Percentiles rank a stretch among this genome's conserved stretches.
Conservation (phyloP, 176 grass and related monocot genomes). For the Oropetium thomaeum region DNA sequence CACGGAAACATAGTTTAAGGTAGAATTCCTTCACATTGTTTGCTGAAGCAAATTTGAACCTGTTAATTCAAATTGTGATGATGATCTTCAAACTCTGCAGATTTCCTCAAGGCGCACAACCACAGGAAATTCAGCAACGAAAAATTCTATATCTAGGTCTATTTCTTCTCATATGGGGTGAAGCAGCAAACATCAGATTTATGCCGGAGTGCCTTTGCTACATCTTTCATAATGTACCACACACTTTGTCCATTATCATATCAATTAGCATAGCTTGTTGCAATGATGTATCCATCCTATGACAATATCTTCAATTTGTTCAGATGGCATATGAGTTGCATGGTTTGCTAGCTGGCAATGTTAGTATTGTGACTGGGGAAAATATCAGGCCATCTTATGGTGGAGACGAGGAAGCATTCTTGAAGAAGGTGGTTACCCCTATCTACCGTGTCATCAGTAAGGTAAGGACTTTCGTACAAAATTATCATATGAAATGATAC, state of each 20-base stretch:
- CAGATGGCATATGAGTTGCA: constrained; percentile 95
- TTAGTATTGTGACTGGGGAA: constrained; percentile 88
- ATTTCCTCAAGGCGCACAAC: constrained; percentile 68
- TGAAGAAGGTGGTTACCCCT: constrained; percentile 93
- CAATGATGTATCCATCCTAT: constrained; percentile 5
- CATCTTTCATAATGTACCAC: constrained; percentile 91
- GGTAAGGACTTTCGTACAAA: constrained; percentile 43
- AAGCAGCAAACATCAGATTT: constrained; percentile 87
- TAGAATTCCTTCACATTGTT: constrained; percentile 22
- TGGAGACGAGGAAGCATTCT: constrained; percentile 87
- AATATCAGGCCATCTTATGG: constrained; percentile 94
- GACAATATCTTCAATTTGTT: constrained; percentile 31
- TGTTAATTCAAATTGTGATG: constrained; percentile 18
- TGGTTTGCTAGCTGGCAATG: constrained; percentile 79
- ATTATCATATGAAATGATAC: not conserved
- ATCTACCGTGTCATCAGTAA: constrained; percentile 83
- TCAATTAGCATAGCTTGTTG: constrained; percentile 2
- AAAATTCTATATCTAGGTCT: constrained; percentile 89
- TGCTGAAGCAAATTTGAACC: not conserved
- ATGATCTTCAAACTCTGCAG: constrained; percentile 38
- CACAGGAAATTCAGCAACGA: constrained; percentile 71
- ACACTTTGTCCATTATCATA: constrained; percentile 1
- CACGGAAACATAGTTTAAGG: constrained; percentile 80
- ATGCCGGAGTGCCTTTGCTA: constrained; percentile 96
- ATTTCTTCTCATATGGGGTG: constrained; percentile 97